Base-by-base conservation (phyloP, 768 basidiomycete genomes). In the Macrolepiota dolichaula region DNA sequence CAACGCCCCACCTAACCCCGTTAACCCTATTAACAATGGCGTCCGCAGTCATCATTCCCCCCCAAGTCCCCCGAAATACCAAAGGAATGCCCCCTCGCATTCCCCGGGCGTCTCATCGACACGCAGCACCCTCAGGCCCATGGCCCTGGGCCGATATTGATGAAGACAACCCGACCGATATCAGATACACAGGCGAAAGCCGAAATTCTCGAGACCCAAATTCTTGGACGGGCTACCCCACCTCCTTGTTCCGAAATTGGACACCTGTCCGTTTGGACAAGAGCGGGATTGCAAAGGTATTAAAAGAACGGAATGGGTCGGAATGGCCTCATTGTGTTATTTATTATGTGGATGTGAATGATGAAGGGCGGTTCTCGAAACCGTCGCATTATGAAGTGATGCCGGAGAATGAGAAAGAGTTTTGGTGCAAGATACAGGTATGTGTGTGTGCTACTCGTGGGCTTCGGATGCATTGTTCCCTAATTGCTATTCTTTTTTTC, bases 201-300 rank as follows among this genome's bases (percentile, higher is more conserved):
- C 67, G 73, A 44, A 72, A 74, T 32, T 52, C 24, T 72, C 35
- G 19, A 10, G 63, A 37, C 66, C 62, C n/a, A 40, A 62, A 10
- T 70, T 72, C 59, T 9, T 76, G 78, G 77, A 66, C 49, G 46
- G 69, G 64, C 5, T 77, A 78, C 51, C 78, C 77, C 4, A 70
- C 71, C n/a, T 69, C 72, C 0, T 65, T 68, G 35, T 85, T 81
- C 61, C 80, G 79, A 29, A 85, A 84, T 59, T 84, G 84, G 84
- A 80, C 78, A 1, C 60, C 65, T 4, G 64, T 64, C n/a, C 81
- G 81, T 54, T 66, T 77, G 11, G 63, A 65, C 37, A 68, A 71
- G 38, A 76, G 76, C 49, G 69, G 73, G 46, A 78, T 79, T 40
- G 64, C 68, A 6, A 67, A 66, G 6, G 19, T 56, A 9, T 36